A percentile compares a stretch with the other conserved stretches of the same genome.
phyloP scores from a whole-genome alignment of 495 filamentous ascomycete genomes.

The Hypoxylon crocopeplum region DNA sequence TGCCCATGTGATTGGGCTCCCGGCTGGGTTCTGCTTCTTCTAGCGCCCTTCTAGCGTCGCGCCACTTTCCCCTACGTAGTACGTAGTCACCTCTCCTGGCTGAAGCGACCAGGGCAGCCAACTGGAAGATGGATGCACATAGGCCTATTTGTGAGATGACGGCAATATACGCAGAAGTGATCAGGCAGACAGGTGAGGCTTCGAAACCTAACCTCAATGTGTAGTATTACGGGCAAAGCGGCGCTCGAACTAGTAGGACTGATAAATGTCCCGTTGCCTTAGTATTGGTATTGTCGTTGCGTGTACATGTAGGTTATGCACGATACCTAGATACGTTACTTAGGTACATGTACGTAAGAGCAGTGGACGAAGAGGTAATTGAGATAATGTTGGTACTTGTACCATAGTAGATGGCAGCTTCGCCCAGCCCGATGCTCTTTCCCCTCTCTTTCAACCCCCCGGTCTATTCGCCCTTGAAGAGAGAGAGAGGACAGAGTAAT shows the following conservation, averaged over 20 bases:
- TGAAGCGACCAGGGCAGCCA: conserved; percentile 27
- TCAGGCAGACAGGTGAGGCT: conserved; percentile 32
- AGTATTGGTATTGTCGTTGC: conserved; percentile 7
- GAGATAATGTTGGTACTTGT: neutral
- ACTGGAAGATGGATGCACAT: conserved; percentile 1
- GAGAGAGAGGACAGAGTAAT: conserved; percentile 3
- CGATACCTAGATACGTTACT: conserved; percentile 1
- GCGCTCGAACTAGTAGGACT: conserved; percentile 17
- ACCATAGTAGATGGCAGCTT: neutral
- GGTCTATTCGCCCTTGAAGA: neutral
- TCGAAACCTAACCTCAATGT: conserved; percentile 17
- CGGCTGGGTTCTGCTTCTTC: conserved; percentile 37
- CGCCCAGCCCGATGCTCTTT: conserved; percentile 25
- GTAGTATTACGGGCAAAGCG: conserved; percentile 23
- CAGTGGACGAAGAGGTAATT: conserved; percentile 18
- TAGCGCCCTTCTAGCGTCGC: conserved; percentile 49
- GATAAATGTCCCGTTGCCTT: conserved; percentile 14
- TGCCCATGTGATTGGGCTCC: conserved; percentile 37
- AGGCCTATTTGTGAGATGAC: conserved; percentile 18
- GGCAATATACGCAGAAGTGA: conserved; percentile 4
- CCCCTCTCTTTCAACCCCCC: conserved; percentile 1
- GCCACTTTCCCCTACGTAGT: conserved; percentile 31
- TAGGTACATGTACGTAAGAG: conserved; percentile 27
- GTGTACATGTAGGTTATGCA: too few relatives aligned
- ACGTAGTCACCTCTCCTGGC: conserved; percentile 21